Percentiles rank a stretch among this genome's conserved stretches.
These are phyloP conservation scores for Albugo laibachii DNA, from an alignment of 352 stramenopile species.

Conservation along the genomic window DNA sequence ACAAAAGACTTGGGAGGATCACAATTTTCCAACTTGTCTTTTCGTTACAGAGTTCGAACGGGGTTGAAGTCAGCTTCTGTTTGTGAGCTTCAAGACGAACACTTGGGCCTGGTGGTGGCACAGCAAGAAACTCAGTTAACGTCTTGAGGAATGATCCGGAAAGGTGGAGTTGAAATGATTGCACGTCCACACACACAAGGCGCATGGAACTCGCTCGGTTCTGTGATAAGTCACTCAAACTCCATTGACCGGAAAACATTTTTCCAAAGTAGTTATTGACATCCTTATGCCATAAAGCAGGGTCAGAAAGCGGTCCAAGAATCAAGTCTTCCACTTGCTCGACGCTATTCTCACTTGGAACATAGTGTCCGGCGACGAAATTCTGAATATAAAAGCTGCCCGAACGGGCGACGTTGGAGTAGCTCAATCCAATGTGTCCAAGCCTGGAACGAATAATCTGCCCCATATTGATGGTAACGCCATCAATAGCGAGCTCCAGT, in stretches of 20 bases:
- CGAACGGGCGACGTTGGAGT: conserved; percentile 9
- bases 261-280: conserved; percentile 58
- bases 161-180: conserved; percentile 44
- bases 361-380: conserved; percentile 24
- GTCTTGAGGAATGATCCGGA: conserved; percentile 26
- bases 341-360: not conserved
- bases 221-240: conserved; percentile 7
- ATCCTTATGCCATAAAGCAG: conserved; percentile 41
- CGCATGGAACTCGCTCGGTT: conserved; percentile 10
- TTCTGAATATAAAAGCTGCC: conserved; percentile 41
- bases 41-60: conserved; percentile 2
- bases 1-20: conserved; percentile 35
- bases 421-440: conserved; percentile 16
- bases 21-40: conserved; percentile 38
- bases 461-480: conserved; percentile 12
- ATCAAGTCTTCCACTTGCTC: conserved; percentile 30
- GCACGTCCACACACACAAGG: conserved; percentile 37
- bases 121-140: conserved; percentile 11
- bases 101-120: not conserved
- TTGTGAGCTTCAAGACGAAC: not conserved
- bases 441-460: conserved; percentile 36
- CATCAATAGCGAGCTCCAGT: conserved; percentile 13
- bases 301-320: conserved; percentile 40
- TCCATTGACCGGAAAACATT: conserved; percentile 36
- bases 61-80: no score